Conservation (phyloP, 495 filamentous ascomycete species). For the Parachaetomium inaequale region DNA sequence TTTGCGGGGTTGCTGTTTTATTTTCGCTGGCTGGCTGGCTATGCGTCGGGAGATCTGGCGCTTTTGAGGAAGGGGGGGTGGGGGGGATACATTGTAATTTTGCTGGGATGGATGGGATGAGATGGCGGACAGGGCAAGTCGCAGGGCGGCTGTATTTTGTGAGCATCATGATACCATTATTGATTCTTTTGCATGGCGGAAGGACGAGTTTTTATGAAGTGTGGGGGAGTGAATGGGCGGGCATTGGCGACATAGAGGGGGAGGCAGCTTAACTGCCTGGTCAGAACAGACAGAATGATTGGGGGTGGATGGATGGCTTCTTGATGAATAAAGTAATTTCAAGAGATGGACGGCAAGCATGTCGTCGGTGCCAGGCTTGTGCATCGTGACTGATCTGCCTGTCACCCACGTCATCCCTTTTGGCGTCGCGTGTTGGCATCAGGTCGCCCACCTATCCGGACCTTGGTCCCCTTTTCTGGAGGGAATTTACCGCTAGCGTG, state of each 20-base stretch:
- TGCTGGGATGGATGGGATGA: constrained; percentile 8
- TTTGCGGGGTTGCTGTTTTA: background rate
- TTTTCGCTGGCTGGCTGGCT: background rate
- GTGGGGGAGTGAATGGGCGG: background rate
- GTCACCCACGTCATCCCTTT: background rate
- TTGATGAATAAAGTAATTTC: too few relatives aligned
- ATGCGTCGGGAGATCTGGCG: background rate
- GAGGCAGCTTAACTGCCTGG: background rate
- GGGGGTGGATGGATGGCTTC: background rate
- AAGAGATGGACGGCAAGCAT: too few relatives aligned
- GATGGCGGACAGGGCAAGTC: background rate
- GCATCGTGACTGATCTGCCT: background rate
- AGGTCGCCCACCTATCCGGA: background rate
- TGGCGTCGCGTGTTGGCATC: background rate
- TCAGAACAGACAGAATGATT: background rate
- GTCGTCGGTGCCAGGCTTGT: background rate
- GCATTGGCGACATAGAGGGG: background rate
- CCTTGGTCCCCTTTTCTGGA: too few relatives aligned
- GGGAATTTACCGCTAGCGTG: constrained; percentile 13
- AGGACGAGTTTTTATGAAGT: background rate
- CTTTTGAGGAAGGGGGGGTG: background rate
- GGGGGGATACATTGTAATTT: background rate
- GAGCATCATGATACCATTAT: constrained; percentile 12
- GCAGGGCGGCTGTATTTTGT: constrained; percentile 6
- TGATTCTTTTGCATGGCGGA: constrained; percentile 10